Evolutionary conservation across 1,284 basidiomycete genomes (phyloP).

Genomic region (Sporisorium graminicola): DNA sequence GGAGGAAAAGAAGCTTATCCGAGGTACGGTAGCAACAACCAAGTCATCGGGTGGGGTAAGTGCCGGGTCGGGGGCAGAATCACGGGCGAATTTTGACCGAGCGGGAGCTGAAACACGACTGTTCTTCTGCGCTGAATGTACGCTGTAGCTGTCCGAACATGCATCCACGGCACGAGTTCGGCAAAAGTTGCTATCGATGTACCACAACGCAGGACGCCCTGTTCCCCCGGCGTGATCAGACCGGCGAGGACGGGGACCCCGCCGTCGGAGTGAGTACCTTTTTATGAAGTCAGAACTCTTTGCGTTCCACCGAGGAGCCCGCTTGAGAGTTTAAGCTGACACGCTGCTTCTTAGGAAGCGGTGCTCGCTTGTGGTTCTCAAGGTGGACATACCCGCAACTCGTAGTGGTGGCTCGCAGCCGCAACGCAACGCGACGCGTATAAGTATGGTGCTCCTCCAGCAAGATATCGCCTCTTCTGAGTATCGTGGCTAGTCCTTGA

Average conservation of each 20-base stretch:
- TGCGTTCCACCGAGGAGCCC: too few species aligned
- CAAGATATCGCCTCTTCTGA: too few species aligned
- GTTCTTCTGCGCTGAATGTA: neutral
- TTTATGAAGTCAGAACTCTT: too few species aligned
- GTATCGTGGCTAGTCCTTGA: too few species aligned
- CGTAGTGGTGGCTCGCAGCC: neutral
- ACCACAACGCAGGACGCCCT: too few species aligned
- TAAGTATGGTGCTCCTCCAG: neutral
- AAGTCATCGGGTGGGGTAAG: too few species aligned
- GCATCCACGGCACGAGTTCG: neutral
- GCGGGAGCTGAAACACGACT: conserved; percentile 11
- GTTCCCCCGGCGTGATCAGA: too few species aligned
- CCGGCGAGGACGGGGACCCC: too few species aligned
- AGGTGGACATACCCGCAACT: neutral
- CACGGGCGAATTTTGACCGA: conserved; percentile 21
- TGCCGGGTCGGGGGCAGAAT: conserved; percentile 6
- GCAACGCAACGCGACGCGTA: neutral
- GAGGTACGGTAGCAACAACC: neutral
- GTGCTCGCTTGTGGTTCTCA: too few species aligned
- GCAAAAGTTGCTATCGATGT: neutral
- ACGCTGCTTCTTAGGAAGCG: too few species aligned
- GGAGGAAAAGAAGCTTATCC: neutral
- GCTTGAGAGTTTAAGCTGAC: too few species aligned
- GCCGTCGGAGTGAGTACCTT: too few species aligned
- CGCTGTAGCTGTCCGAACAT: neutral